Base-by-base conservation (phyloP, 75 land plant genomes). In the Azolla pinnata region DNA sequence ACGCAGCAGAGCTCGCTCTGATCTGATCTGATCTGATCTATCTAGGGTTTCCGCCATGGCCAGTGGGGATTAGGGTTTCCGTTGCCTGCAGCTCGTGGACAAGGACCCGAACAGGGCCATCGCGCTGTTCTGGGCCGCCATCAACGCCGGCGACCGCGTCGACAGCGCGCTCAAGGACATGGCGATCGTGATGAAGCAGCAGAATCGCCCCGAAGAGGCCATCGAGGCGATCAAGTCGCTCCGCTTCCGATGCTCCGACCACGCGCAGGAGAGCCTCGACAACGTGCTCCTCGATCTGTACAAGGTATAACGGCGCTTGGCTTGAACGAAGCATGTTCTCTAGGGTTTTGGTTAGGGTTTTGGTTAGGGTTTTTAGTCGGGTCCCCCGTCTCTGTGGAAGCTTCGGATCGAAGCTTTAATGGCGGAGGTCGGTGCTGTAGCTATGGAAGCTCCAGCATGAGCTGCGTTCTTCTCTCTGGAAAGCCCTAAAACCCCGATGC, bases 171-270 rank as follows among this genome's bases (percentile, higher is more conserved):
- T 92, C 48, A 92, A 92, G 69, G 97, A 92, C 63, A 92, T 92
- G 97, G 97, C 97, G 5, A 88, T 92, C 59, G 97, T 92, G 21
- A 92, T 92, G 97, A 92, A 92, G 79, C 97, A 92, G 62, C 96
- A 85, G 71, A 88, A 85, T 54, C 56, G 97, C 44, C 80, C 97
- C 3, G 90, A 92, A 38, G 97, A 92, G 63, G 97, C 97, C 25
- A 88, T 92, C 60, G 96, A 92, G 59, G 97, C 97, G 1, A 92
- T 92, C 69, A 92, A 92, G 71, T 88, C 95, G 23, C 71, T 92
- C 44, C 72, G 97, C n/a, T 10, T n/a, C 63, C 70, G 89, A 19
- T 92, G 97, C 71, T 85, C 97, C 14, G 96, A 92, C 64, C 89
- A 85, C 30, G 86, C 97, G 0, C 97, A 92, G 45, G 96, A 92